These are phyloP conservation scores for Ganoderma boninense DNA, from an alignment of 1,284 basidiomycete genomes.

Conservation along the genomic window DNA sequence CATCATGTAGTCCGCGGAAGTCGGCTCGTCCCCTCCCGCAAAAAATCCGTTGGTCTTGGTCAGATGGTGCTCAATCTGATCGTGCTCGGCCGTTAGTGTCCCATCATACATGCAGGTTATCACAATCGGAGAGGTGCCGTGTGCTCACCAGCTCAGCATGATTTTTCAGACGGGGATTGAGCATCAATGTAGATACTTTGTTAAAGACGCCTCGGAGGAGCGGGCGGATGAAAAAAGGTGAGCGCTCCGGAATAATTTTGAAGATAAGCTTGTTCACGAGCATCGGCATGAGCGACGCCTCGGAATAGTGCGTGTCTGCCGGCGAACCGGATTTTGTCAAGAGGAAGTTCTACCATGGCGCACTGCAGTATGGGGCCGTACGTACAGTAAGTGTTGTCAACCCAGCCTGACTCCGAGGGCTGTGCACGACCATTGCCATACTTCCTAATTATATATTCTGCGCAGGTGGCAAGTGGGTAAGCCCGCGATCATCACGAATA, in stretches of 20 bases:
- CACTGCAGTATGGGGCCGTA: neutral
- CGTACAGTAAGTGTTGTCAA: slow-evolving; percentile 51
- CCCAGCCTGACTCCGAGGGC: slow-evolving; percentile 45
- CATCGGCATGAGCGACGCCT: slow-evolving; percentile 50
- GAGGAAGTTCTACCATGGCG: neutral
- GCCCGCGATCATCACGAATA: slow-evolving; percentile 1
- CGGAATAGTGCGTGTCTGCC: slow-evolving; percentile 49
- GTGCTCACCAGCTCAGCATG: slow-evolving; percentile 38
- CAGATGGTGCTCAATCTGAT: slow-evolving; percentile 39
- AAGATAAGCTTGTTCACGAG: slow-evolving; percentile 44
- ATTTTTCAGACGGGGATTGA: slow-evolving; percentile 37
- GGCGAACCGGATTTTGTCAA: neutral
- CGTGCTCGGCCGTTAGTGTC: neutral
- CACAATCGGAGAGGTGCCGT: neutral
- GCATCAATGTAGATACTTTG: slow-evolving; percentile 29
- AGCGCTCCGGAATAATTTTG: slow-evolving; percentile 37
- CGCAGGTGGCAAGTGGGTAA: slow-evolving; percentile 4
- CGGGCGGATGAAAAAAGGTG: slow-evolving; percentile 45
- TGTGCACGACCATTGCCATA: slow-evolving; percentile 51
- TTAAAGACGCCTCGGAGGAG: slow-evolving; percentile 37
- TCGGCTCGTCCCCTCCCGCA: slow-evolving; percentile 49
- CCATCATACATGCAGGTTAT: neutral
- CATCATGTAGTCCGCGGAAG: slow-evolving; percentile 51
- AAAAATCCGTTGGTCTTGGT: slow-evolving; percentile 43
- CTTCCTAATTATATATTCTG: slow-evolving; percentile 49